phyloP scores from a whole-genome alignment of 352 stramenopile species.

The Phytophthora vignae region DNA sequence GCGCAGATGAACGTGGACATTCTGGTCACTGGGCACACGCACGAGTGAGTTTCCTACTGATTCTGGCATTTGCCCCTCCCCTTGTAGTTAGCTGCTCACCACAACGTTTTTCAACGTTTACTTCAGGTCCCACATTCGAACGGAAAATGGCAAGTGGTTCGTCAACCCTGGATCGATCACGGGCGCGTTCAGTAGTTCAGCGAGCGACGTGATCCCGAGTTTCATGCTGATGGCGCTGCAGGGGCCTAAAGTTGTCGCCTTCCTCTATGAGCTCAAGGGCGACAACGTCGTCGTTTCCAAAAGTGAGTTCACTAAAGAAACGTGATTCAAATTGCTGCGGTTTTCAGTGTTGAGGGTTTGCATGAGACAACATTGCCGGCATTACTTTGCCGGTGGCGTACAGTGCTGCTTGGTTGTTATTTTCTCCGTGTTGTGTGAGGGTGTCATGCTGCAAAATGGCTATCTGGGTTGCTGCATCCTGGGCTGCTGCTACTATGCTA shows the following conservation, averaged over 20 bases:
- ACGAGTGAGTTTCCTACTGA: constrained; percentile 70
- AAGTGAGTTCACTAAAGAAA: constrained; percentile 87
- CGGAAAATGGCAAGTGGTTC: constrained; percentile 96
- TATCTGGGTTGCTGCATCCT: constrained; percentile 28
- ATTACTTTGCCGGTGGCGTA: not conserved
- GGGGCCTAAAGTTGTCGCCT: constrained; percentile 95
- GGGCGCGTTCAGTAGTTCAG: constrained; percentile 91
- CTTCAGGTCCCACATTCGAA: constrained; percentile 87
- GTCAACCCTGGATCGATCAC: constrained; percentile 98
- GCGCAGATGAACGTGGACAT: constrained; percentile 97
- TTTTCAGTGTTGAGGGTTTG: not conserved
- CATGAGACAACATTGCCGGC: constrained; percentile 9
- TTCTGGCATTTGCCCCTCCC: too few species aligned
- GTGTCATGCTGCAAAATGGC: constrained; percentile 32
- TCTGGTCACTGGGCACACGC: constrained; percentile 95
- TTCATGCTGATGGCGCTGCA: constrained; percentile 99
- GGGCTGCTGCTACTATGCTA: constrained; percentile 38
- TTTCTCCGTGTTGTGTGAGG: constrained; percentile 34
- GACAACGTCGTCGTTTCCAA: constrained; percentile 91
- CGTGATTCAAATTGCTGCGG: constrained; percentile 18
- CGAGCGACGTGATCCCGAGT: constrained; percentile 89
- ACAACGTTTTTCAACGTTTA: not conserved
- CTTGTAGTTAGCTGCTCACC: not conserved
- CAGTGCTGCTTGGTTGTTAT: constrained; percentile 25
- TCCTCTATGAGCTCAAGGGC: constrained; percentile 95